phyloP scores from a whole-genome alignment of 768 basidiomycete species.

The Auriculariales sp. region DNA sequence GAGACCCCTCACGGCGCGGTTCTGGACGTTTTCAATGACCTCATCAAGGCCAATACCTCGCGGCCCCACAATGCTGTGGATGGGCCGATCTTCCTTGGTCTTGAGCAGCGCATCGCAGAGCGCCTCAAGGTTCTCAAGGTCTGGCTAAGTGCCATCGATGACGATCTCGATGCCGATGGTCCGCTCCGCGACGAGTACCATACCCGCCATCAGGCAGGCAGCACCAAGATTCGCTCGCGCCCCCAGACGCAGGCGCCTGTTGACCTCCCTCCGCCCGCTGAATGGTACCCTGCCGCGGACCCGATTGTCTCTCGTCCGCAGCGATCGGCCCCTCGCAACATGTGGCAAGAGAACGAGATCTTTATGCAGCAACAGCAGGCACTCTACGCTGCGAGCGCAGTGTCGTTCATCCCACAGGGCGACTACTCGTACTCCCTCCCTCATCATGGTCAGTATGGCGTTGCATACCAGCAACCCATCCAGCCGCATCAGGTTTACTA shows the following conservation, averaged over 20 bases:
- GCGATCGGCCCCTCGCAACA: not conserved
- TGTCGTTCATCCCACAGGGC: not conserved
- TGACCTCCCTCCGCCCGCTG: not conserved
- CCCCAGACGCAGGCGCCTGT: not conserved
- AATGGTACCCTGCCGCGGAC: not conserved
- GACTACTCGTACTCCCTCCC: not conserved
- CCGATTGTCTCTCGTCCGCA: not conserved
- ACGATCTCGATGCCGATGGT: constrained; percentile 49
- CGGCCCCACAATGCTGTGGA: constrained; percentile 18
- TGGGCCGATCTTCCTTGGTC: constrained; percentile 56
- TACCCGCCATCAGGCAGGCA: too few species aligned
- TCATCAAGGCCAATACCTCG: not conserved
- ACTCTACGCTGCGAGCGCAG: not conserved
- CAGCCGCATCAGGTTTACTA: not conserved
- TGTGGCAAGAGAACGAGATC: not conserved
- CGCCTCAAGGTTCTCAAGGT: constrained; percentile 30
- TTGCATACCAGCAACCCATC: not conserved
- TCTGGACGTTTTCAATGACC: not conserved
- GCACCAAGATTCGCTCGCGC: constrained; percentile 58
- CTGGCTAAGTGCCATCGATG: constrained; percentile 53
- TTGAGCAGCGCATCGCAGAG: constrained; percentile 50
- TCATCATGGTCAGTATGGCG: not conserved
- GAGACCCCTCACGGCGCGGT: not conserved
- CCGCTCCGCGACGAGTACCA: constrained; percentile 71
- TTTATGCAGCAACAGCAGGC: not conserved